These are phyloP conservation scores for Arabidopsis suecica DNA, from an alignment of 345 rosid genomes.

Conservation along the genomic window DNA sequence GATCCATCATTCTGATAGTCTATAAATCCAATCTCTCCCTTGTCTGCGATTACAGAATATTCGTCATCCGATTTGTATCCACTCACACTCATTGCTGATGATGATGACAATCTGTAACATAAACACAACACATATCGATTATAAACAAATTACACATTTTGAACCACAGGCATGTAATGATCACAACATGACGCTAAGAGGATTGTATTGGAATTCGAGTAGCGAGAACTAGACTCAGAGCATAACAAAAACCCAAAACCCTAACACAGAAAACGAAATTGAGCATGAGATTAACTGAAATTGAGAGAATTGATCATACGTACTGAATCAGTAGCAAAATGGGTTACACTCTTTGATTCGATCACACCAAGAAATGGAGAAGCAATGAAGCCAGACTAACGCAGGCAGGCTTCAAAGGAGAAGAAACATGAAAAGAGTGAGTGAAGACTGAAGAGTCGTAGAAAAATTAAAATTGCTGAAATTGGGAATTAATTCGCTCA, in stretches of 20 bases:
- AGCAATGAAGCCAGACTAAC: constrained; percentile 2
- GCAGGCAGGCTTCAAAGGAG: constrained; percentile 6
- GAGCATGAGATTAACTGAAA: constrained; percentile 2
- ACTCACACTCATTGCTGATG: constrained; percentile 52
- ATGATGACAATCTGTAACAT: constrained; percentile 25
- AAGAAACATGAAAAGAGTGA: neutral
- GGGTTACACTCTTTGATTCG: neutral
- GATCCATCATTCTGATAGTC: constrained; percentile 70
- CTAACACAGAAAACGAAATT: constrained; percentile 31
- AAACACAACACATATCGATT: neutral
- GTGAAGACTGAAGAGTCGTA: constrained; percentile 25
- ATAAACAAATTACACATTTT: neutral
- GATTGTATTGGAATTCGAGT: neutral
- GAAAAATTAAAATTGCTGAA: neutral
- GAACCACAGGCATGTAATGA: constrained; percentile 2
- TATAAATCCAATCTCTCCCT: constrained; percentile 74
- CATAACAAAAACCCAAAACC: constrained; percentile 28
- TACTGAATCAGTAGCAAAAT: neutral
- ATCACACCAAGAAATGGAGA: constrained; percentile 15
- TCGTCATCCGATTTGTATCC: constrained; percentile 67
- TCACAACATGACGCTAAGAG: neutral
- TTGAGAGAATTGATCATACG: neutral
- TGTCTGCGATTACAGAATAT: constrained; percentile 70
- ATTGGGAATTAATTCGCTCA: too few species aligned
- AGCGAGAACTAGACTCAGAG: neutral